These are phyloP conservation scores for Thermomucor indicae-seudaticae DNA, from an alignment of 371 early-diverging fungal species.

Conservation along the genomic window DNA sequence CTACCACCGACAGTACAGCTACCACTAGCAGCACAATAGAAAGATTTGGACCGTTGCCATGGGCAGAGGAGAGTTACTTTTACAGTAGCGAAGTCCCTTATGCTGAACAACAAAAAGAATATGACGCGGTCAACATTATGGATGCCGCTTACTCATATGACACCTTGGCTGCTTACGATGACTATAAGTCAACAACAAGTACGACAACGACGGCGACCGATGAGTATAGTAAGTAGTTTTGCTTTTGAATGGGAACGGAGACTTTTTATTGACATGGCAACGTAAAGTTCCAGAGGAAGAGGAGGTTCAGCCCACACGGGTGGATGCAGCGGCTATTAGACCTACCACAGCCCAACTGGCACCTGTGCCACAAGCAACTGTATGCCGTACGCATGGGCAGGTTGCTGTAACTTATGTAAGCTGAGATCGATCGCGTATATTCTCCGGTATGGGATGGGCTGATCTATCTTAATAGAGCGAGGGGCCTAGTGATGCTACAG, in stretches of 20 bases:
- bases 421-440: background rate
- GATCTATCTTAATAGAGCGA: constrained; percentile 29
- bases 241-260: too few relatives aligned
- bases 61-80: too few relatives aligned
- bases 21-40: too few relatives aligned
- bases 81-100: too few relatives aligned
- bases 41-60: too few relatives aligned
- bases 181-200: too few relatives aligned
- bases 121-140: too few relatives aligned
- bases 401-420: constrained; percentile 53
- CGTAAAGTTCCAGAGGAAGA: background rate
- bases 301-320: constrained; percentile 2
- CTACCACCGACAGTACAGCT: too few relatives aligned
- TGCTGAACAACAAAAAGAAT: too few relatives aligned
- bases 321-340: constrained; percentile 3
- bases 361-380: constrained; percentile 21
- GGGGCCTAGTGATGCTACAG: constrained; percentile 52
- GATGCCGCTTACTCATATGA: too few relatives aligned
- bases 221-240: background rate
- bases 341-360: constrained; percentile 8
- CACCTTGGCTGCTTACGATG: too few relatives aligned
- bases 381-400: constrained; percentile 48
- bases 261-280: background rate
- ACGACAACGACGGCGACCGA: too few relatives aligned
- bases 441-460: background rate